Percentiles rank a stretch among this genome's conserved stretches.
Evolutionary conservation across 164 flowering plant genomes (phyloP).

Genomic region (Magnolia kwangsiensis): DNA sequence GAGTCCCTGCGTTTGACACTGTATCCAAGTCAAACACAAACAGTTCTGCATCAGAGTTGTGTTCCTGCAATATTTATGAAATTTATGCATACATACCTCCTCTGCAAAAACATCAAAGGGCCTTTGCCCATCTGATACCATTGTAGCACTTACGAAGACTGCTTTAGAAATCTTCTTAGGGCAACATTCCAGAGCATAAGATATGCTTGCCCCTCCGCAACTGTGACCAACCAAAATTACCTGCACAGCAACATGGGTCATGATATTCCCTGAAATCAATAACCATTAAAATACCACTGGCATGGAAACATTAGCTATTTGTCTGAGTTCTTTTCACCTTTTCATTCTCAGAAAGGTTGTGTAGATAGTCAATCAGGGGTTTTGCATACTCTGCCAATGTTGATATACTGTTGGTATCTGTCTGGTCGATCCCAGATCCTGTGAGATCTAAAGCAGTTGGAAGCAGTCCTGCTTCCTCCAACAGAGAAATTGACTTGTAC

Average conservation of each 20-base stretch:
- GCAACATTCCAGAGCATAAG: constrained; percentile 79
- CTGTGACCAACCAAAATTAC: constrained; percentile 96
- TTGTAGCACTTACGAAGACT: constrained; percentile 82
- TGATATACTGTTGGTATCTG: constrained; percentile 51
- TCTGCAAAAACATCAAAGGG: constrained; percentile 93
- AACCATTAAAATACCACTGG: neutral
- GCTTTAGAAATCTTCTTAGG: constrained; percentile 83
- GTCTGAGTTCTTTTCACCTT: constrained; percentile 39
- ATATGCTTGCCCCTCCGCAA: constrained; percentile 87
- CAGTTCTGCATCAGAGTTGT: neutral
- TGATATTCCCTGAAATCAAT: neutral
- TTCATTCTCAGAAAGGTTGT: constrained; percentile 71
- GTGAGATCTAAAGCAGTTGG: constrained; percentile 76
- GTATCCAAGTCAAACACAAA: neutral
- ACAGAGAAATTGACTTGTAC: constrained; percentile 88
- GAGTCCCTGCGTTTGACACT: neutral
- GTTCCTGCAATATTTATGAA: neutral
- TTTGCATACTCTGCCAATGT: constrained; percentile 76
- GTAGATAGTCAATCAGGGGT: constrained; percentile 67
- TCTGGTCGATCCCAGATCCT: constrained; percentile 79
- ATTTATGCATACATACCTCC: constrained; percentile 43
- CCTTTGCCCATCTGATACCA: constrained; percentile 78
- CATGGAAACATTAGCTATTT: neutral
- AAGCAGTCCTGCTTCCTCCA: constrained; percentile 78
- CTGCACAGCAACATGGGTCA: constrained; percentile 32